These are phyloP conservation scores for Dendrobium catenatum DNA, from an alignment of 106 monocot genomes.

Conservation along the genomic window DNA sequence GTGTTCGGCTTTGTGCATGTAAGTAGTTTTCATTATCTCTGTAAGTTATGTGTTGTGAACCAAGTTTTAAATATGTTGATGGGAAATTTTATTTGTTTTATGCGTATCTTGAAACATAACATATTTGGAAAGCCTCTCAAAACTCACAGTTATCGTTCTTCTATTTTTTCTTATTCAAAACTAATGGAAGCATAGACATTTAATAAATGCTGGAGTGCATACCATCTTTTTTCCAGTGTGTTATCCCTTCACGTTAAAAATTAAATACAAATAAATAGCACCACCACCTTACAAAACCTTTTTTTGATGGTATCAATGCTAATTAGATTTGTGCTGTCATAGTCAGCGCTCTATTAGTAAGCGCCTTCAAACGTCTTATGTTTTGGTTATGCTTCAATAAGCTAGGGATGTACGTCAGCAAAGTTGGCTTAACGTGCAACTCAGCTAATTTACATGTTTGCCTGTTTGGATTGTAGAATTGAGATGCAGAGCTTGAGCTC, in stretches of 20 bases:
- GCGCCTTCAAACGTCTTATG: neutral
- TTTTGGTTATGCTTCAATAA: neutral
- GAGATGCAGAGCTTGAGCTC: neutral
- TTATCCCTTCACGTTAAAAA: neutral
- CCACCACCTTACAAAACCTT: neutral
- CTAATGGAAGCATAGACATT: neutral
- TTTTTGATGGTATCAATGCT: neutral
- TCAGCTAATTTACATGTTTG: neutral
- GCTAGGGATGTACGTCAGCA: neutral
- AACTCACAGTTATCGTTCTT: neutral
- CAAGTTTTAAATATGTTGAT: neutral
- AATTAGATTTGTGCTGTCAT: neutral
- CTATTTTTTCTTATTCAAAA: neutral
- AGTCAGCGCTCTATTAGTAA: neutral
- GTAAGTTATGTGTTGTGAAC: neutral
- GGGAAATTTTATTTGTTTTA: neutral
- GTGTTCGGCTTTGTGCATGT: slow-evolving; percentile 85
- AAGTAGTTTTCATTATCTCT: slow-evolving; percentile 18
- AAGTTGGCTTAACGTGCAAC: neutral
- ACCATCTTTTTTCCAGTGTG: neutral
- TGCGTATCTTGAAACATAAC: neutral
- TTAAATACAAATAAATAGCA: neutral
- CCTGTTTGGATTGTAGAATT: neutral
- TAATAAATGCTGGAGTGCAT: neutral
- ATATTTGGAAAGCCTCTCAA: neutral